Percentiles rank a stretch among this genome's conserved stretches.
These are phyloP conservation scores for Aspergillus costaricaensis DNA, from an alignment of 2,329 filamentous ascomycete genomes.

Conservation along the genomic window DNA sequence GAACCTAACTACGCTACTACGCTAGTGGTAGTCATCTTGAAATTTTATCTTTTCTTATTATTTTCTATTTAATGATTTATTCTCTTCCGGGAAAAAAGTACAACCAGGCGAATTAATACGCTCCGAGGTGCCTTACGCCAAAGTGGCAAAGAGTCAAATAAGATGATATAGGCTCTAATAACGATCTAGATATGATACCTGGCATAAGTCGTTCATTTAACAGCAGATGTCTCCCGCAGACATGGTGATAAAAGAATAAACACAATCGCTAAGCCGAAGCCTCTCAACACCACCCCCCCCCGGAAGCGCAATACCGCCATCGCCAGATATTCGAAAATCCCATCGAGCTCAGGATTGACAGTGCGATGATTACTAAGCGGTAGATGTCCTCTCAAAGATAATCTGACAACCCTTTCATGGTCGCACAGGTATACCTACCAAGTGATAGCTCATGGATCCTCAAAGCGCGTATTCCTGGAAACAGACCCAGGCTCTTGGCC, in stretches of 20 bases:
- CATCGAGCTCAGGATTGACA: neutral
- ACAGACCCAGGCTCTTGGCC: constrained; percentile 55
- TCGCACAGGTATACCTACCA: neutral
- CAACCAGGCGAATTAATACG: too few relatives aligned
- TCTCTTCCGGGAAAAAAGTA: too few relatives aligned
- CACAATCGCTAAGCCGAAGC: neutral
- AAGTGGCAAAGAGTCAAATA: neutral
- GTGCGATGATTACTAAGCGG: neutral
- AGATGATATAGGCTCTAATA: neutral
- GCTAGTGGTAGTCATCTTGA: too few relatives aligned
- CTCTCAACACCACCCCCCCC: too few relatives aligned
- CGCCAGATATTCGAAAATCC: neutral
- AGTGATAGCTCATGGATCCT: neutral
- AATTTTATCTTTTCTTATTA: too few relatives aligned
- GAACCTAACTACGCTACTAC: too few relatives aligned
- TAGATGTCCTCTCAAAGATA: neutral
- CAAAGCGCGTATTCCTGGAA: constrained; percentile 4
- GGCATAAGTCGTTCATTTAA: neutral
- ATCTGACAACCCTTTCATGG: neutral
- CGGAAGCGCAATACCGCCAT: neutral
- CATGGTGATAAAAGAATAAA: neutral
- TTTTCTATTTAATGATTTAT: too few relatives aligned
- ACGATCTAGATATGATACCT: neutral
- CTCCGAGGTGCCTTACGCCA: neutral
- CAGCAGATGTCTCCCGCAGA: neutral